Evolutionary conservation across 495 filamentous ascomycete genomes (phyloP), one percentile per base, ranked within the genome.

Genomic region (Amniculicola lignicola): DNA sequence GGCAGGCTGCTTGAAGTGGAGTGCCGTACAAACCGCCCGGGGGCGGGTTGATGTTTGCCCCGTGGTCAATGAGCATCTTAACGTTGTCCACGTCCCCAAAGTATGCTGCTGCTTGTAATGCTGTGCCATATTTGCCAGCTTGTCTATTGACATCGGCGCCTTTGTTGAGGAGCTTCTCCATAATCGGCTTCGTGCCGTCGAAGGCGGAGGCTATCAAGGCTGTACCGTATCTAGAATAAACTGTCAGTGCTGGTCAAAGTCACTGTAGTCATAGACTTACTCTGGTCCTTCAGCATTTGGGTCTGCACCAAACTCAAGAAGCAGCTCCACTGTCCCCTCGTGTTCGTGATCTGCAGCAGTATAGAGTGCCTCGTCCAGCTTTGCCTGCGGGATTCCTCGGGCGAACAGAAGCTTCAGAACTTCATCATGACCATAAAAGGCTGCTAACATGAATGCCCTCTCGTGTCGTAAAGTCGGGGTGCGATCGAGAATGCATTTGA

Each of bases 101-200:
- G 9, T 31, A 38, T 5, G 57, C 58, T 4, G 64, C 64, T 1
- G 48, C 49, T 40, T 67, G 62, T 4, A 67, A 44, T 0, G 64
- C 57, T 7, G 38, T 52, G 4, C 64, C 62, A 19, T 52, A 64
- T 14, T 56, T 29, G 5, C 59, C 63, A 27, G 43, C 54, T 21
- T 21, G 56, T 14, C 49, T 44, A 24, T 61, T 64, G 15, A 57
- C 57, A 42, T 64, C 46, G 2, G 61, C 61, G 14, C 51, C 51
- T 25, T 40, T 31, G 1, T 64, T 46, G 6, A 64, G 24, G n/a
- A 64, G 45, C 9, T 25, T 25, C 15, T 41, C 25, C 28, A 57
- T 14, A 10, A 61, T 53, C 23, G 35, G 31, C n/a, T 23, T 27
- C 12, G 47, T 45, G 14, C 59, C 59, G 23, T 58, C 36, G 11